These are phyloP conservation scores for Tylopilus sp. DNA, from an alignment of 768 basidiomycete species.

Conservation along the genomic window DNA sequence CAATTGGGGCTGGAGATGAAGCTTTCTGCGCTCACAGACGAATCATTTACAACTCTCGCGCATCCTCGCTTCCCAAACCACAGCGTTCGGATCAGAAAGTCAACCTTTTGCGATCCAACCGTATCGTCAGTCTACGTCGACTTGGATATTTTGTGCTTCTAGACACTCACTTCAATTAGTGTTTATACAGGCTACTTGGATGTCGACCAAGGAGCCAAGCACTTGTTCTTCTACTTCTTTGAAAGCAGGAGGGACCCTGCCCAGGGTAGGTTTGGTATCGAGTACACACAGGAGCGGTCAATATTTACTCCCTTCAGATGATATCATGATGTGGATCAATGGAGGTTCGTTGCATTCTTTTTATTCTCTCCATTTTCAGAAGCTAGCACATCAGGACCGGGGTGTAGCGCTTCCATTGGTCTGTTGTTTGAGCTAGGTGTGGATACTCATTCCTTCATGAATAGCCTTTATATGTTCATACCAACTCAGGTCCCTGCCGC, in stretches of 20 bases:
- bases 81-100: conserved; percentile 58
- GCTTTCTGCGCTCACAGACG: conserved; percentile 26
- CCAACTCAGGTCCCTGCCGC: conserved; percentile 48
- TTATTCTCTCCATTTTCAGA: conserved; percentile 1
- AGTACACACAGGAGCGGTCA: no score
- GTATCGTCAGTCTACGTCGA: conserved; percentile 31
- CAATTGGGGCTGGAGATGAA: conserved; percentile 4
- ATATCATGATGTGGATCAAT: conserved; percentile 71
- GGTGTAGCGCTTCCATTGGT: conserved; percentile 51
- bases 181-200: conserved; percentile 49
- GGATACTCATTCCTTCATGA: conserved; percentile 10
- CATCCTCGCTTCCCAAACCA: conserved; percentile 53
- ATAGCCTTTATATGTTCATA: conserved; percentile 29
- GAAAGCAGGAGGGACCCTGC: conserved; percentile 47
- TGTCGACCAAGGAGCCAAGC: conserved; percentile 46
- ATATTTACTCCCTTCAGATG: conserved; percentile 35
- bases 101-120: conserved; percentile 59
- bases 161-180: conserved; percentile 18
- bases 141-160: background rate
- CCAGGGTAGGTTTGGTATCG: conserved; percentile 25
- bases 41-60: conserved; percentile 37
- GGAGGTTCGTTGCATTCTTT: conserved; percentile 39
- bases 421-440: conserved; percentile 58
- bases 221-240: conserved; percentile 60
- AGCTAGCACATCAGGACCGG: conserved; percentile 43